These are phyloP conservation scores for Lyophyllum atratum DNA, from an alignment of 768 basidiomycete species.

Conservation along the genomic window DNA sequence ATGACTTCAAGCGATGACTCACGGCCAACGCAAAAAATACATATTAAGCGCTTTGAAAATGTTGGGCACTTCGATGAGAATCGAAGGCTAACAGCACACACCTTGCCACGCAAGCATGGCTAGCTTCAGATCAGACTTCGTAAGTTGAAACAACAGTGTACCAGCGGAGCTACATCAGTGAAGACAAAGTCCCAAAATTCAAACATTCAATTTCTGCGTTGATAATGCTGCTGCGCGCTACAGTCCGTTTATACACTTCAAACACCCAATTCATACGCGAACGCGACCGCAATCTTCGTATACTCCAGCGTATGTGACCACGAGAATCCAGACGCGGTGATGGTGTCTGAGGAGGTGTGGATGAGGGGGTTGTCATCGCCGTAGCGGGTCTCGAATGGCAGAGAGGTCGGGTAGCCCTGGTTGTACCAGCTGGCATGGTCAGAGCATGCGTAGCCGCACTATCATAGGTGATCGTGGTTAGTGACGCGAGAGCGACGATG, in stretches of 20 bases:
- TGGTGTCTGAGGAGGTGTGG: slow-evolving; percentile 45
- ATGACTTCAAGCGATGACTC: no score
- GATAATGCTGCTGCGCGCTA: no score
- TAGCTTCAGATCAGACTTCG: no score
- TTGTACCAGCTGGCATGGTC: slow-evolving; percentile 68
- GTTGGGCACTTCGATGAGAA: no score
- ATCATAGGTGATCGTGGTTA: neutral
- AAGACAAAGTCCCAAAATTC: no score
- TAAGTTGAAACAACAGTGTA: no score
- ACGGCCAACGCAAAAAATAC: no score
- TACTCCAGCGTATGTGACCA: slow-evolving; percentile 68
- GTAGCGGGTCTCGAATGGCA: slow-evolving; percentile 25
- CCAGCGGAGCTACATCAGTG: no score
- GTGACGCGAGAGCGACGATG: neutral
- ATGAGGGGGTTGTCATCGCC: slow-evolving; percentile 29
- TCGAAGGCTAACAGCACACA: no score
- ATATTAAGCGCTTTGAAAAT: no score
- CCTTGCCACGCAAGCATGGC: no score
- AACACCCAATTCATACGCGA: slow-evolving; percentile 15
- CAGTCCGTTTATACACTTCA: neutral
- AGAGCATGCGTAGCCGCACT: slow-evolving; percentile 63
- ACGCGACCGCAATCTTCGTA: slow-evolving; percentile 43
- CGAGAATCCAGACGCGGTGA: slow-evolving; percentile 41
- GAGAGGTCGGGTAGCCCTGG: slow-evolving; percentile 56
- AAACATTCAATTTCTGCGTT: no score